Conservation (phyloP, 305 asterid genomes). For the Euphrasia arctica region DNA sequence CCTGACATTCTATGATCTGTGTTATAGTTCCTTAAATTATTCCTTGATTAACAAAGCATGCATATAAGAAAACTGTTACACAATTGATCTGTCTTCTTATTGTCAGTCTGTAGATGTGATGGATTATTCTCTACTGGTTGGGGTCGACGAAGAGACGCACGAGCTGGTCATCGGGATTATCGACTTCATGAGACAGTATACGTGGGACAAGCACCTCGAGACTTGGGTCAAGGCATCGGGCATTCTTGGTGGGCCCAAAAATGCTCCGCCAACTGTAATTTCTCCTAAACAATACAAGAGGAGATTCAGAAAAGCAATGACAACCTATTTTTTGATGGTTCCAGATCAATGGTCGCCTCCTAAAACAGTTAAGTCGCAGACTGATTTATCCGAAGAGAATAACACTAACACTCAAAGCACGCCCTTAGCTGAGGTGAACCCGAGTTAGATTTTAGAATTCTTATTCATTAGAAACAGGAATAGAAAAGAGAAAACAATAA, state of each 20-base stretch:
- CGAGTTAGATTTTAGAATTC: constrained; percentile 23
- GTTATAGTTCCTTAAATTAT: not conserved
- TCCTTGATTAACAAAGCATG: not conserved
- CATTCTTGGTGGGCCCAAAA: constrained; percentile 66
- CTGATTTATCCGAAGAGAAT: constrained; percentile 30
- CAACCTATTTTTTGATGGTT: constrained; percentile 61
- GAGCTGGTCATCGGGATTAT: constrained; percentile 83
- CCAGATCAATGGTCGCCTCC: constrained; percentile 72
- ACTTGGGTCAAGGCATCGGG: constrained; percentile 82
- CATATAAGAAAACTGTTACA: not conserved
- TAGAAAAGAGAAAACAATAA: not conserved
- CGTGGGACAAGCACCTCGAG: constrained; percentile 80
- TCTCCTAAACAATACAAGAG: constrained; percentile 78
- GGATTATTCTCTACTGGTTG: constrained; percentile 79
- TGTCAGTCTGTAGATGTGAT: constrained; percentile 70
- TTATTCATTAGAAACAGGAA: constrained; percentile 6
- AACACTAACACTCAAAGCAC: constrained; percentile 12
- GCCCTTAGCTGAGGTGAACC: constrained; percentile 28
- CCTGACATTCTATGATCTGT: not conserved
- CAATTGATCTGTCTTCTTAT: not conserved
- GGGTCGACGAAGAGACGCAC: constrained; percentile 59
- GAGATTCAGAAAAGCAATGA: constrained; percentile 77
- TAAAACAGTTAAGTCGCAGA: constrained; percentile 25
- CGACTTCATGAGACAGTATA: constrained; percentile 78
- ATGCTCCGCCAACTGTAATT: constrained; percentile 64